Percentiles rank a stretch among this genome's conserved stretches.
These are phyloP conservation scores for Hirsutella thompsonii DNA, from an alignment of 2,329 filamentous ascomycete species.

Conservation along the genomic window DNA sequence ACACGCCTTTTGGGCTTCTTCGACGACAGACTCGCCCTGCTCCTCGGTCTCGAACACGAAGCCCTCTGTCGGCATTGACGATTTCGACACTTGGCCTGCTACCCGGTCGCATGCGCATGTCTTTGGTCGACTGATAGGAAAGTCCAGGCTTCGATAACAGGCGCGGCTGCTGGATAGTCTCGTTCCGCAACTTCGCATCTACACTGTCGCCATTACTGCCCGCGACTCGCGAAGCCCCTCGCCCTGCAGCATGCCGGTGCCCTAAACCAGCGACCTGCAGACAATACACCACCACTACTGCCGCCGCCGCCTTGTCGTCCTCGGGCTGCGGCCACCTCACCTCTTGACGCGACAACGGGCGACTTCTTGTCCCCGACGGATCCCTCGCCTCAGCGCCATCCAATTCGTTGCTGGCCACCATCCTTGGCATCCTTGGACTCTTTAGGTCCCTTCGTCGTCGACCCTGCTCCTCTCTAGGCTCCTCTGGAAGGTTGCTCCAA, in stretches of 20 bases:
- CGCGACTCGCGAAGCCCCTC: not conserved
- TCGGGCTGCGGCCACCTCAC: not conserved
- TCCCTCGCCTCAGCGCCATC: not conserved
- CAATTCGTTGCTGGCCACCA: not conserved
- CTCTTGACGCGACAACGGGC: constrained; percentile 3
- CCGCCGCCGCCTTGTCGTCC: constrained; percentile 8
- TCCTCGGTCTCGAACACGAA: not conserved
- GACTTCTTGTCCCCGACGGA: too few species aligned
- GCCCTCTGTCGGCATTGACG: not conserved
- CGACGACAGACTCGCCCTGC: not conserved
- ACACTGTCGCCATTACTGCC: not conserved
- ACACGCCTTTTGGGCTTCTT: not conserved
- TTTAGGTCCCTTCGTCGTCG: too few species aligned
- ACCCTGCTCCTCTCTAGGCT: not conserved
- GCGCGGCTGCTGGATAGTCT: not conserved
- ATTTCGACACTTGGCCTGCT: not conserved
- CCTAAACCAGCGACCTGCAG: constrained; percentile 22
- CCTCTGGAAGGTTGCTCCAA: not conserved
- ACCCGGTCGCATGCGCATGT: not conserved
- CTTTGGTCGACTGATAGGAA: not conserved
- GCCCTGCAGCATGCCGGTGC: constrained; percentile 3
- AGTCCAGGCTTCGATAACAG: not conserved
- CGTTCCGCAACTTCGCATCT: not conserved
- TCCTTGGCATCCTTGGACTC: not conserved
- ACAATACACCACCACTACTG: constrained; percentile 9